Conservation (phyloP, 257 asterid genomes). For the Solanum sparsipilum region DNA sequence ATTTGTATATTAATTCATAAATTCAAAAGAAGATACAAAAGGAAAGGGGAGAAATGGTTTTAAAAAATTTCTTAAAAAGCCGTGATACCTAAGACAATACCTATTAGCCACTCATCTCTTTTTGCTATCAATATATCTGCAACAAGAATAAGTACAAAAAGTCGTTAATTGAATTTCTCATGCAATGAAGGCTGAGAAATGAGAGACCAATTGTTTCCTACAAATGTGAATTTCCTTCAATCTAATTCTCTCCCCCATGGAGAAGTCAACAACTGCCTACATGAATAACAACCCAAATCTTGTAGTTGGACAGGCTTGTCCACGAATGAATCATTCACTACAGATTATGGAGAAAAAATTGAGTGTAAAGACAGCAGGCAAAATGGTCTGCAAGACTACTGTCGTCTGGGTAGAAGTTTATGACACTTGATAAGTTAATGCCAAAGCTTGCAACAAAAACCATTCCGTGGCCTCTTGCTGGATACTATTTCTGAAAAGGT, state of each 20-base stretch:
- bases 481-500: slow-evolving; percentile 35
- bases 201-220: slow-evolving; percentile 1
- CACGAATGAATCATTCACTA: slow-evolving; percentile 3
- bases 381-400: not conserved
- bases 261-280: not conserved
- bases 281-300: not conserved
- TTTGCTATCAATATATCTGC: not conserved
- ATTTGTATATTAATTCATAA: not conserved
- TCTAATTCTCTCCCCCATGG: not conserved
- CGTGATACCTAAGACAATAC: not conserved
- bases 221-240: not conserved
- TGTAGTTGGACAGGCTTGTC: slow-evolving; percentile 8
- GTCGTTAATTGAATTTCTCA: not conserved
- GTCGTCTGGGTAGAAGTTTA: not conserved
- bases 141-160: not conserved
- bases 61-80: not conserved
- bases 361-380: not conserved
- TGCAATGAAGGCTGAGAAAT: not conserved
- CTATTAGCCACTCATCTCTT: not conserved
- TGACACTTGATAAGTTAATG: slow-evolving; percentile 14
- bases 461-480: slow-evolving; percentile 33
- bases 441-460: slow-evolving; percentile 42
- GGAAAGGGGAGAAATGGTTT: not conserved
- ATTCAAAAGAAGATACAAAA: not conserved
- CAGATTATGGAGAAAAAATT: not conserved